Conservation (phyloP, 352 stramenopile species). For the Globisporangium recalcitrans region DNA sequence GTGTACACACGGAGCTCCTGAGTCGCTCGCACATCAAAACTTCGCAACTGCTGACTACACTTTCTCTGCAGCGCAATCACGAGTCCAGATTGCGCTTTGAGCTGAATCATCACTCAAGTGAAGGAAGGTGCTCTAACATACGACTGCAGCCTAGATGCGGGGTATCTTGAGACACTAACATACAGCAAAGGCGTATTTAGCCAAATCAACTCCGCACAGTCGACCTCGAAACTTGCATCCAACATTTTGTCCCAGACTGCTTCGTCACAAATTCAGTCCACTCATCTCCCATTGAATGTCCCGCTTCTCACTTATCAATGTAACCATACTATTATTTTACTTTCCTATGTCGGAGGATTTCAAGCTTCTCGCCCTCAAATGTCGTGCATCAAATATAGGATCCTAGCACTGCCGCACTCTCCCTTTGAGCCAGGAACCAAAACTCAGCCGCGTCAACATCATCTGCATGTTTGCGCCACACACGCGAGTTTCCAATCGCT, state of each 20-base stretch:
- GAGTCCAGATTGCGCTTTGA: background rate
- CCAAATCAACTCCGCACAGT: background rate
- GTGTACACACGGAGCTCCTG: background rate
- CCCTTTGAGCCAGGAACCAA: background rate
- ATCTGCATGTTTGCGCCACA: constrained; percentile 1
- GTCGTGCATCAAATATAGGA: background rate
- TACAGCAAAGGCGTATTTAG: background rate
- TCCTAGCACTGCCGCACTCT: background rate
- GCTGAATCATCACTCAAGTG: too few species aligned
- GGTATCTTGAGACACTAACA: too few species aligned
- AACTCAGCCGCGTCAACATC: background rate
- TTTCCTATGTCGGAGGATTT: too few species aligned
- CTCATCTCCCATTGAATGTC: background rate
- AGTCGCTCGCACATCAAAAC: background rate
- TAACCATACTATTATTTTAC: background rate
- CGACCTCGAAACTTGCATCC: background rate
- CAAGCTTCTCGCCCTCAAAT: too few species aligned
- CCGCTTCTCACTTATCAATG: background rate
- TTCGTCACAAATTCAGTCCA: constrained; percentile 9
- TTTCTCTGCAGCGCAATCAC: background rate
- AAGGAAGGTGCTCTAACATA: too few species aligned
- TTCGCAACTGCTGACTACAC: background rate
- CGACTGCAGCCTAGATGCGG: too few species aligned
- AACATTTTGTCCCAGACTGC: background rate
- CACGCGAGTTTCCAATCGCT: background rate